Conservation (phyloP, 345 rosid genomes). For the Acer saccharum region DNA sequence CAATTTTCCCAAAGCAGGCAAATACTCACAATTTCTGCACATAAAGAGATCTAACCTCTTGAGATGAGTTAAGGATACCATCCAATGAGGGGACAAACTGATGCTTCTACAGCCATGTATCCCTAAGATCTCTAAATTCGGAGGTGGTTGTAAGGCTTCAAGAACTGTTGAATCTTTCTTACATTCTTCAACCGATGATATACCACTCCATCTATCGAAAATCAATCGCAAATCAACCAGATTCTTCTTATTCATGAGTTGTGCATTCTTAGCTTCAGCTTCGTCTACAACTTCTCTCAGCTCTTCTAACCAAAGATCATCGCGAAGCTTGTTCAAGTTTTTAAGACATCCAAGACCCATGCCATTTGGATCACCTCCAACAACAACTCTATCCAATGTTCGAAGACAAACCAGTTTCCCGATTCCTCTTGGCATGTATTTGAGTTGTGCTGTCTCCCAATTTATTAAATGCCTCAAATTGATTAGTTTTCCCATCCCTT, state of each 20-base stretch:
- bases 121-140: neutral
- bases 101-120: neutral
- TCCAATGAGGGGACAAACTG: neutral
- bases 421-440: slow-evolving; percentile 1
- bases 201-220: neutral
- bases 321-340: neutral
- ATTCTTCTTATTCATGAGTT: neutral
- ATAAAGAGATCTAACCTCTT: neutral
- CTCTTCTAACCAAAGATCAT: neutral
- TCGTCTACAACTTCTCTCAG: neutral
- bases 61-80: neutral
- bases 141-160: neutral
- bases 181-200: too few relatives aligned
- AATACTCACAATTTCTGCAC: neutral
- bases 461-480: neutral
- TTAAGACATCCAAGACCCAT: neutral
- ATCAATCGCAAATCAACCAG: too few relatives aligned
- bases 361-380: neutral
- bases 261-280: neutral
- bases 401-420: neutral
- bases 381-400: neutral
- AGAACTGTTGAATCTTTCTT: neutral
- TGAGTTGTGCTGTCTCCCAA: neutral
- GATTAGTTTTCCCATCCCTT: neutral
- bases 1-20: neutral